A percentile compares a stretch with the other conserved stretches of the same genome.
phyloP scores from a whole-genome alignment of 1,139 yeast species.

The Suhomyces wounanorum region DNA sequence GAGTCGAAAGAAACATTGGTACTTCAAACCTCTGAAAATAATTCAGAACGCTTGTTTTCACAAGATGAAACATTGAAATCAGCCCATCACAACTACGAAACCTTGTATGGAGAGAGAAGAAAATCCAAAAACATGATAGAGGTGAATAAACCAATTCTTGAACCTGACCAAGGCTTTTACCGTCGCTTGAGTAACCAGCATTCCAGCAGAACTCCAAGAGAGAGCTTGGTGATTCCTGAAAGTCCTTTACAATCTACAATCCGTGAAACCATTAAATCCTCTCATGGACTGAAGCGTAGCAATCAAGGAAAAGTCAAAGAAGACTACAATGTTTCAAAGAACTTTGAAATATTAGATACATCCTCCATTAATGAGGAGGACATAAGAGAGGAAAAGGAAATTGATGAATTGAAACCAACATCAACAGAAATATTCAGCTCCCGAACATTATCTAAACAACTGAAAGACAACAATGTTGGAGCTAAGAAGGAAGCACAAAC shows the following conservation, averaged over 20 bases:
- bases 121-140: conserved; percentile 16
- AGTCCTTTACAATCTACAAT: conserved; percentile 4
- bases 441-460: conserved; percentile 15
- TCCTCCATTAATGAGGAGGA: conserved; percentile 14
- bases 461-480: conserved; percentile 3
- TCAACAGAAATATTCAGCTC: conserved; percentile 36
- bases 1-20: conserved; percentile 34
- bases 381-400: conserved; percentile 9
- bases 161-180: conserved; percentile 10
- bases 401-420: conserved; percentile 19
- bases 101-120: conserved; percentile 15
- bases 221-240: conserved; percentile 6
- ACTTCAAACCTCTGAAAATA: conserved; percentile 7
- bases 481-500: conserved; percentile 2
- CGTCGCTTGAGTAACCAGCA: conserved; percentile 8
- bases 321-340: conserved; percentile 12
- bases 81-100: conserved; percentile 28
- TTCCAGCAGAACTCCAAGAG: conserved; percentile 1
- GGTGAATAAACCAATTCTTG: conserved; percentile 16
- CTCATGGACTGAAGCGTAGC: conserved; percentile 2
- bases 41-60: conserved; percentile 5
- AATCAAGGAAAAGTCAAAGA: conserved; percentile 3
- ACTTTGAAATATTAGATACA: conserved; percentile 19
- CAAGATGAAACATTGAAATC: conserved; percentile 21
- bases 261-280: conserved; percentile 1